These are phyloP conservation scores for Penicillium sp. DNA, from an alignment of 2,329 filamentous ascomycete species.

Conservation along the genomic window DNA sequence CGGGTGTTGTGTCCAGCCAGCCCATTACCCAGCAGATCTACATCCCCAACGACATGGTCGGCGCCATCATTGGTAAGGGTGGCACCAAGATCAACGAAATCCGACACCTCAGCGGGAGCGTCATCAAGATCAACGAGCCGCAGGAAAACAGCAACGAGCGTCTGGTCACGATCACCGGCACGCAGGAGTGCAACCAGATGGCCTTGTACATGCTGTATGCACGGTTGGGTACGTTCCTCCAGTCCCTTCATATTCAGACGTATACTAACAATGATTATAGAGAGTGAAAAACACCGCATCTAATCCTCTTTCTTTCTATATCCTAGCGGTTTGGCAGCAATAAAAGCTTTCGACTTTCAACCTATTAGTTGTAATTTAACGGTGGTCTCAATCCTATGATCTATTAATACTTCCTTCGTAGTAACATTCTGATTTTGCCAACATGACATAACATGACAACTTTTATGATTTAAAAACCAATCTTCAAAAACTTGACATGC, in stretches of 20 bases:
- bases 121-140: constrained; percentile 99
- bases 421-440: background rate
- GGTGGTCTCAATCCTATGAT: constrained; percentile 13
- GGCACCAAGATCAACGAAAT: constrained; percentile 99
- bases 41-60: constrained; percentile 99
- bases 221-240: constrained; percentile 70
- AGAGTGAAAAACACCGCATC: constrained; percentile 73
- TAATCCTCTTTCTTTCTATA: constrained; percentile 29
- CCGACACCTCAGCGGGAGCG: constrained; percentile 89
- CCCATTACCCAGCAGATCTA: constrained; percentile 97
- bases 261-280: constrained; percentile 39
- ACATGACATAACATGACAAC: too few species aligned
- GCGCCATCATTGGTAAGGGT: constrained; percentile 97
- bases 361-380: constrained; percentile 9
- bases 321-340: constrained; percentile 4
- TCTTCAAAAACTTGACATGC: constrained; percentile 40
- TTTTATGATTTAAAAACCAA: constrained; percentile 20
- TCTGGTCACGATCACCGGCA: constrained; percentile 94
- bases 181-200: constrained; percentile 98
- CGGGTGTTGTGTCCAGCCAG: constrained; percentile 70
- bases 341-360: constrained; percentile 11
- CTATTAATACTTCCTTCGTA: too few species aligned
- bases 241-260: background rate
- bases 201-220: constrained; percentile 99
- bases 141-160: constrained; percentile 99